Base-by-base conservation (phyloP, 2,329 filamentous ascomycete species). In the Tolypocladium album region DNA sequence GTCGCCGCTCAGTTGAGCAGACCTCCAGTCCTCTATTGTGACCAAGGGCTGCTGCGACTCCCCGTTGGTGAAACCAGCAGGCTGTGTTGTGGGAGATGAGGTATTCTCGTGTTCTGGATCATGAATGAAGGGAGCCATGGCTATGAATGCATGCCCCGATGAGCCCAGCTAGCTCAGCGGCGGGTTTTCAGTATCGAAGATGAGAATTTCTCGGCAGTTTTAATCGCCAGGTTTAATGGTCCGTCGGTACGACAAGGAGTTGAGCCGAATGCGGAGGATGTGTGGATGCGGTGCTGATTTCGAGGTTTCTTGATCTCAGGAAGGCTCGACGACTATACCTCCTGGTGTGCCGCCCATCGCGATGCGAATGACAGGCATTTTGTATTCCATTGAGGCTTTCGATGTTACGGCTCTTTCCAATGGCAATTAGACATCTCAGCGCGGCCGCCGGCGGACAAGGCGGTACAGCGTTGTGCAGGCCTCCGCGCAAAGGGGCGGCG, bases 11-110 rank as follows among this genome's bases (percentile, higher is more conserved):
- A 64, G 36, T 22, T 72, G 70, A 2, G 64, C 65, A n/a, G 60
- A 52, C 42, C 62, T 67, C 70, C 70, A 69, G 20, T 69, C 65
- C 1, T 59, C n/a, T 11, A 69, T 66, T 1, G 67, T 68, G 36
- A 68, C 43, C 1, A 22, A 42, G 8, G 52, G 50, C 31, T 38
- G 50, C 9, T 22, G 20, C 2, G 31, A n/a, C 12, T 22, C 20
- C 11, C 31, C 50, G 20, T 55, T 11, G 50, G 20, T 15, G 50
- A 15, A 3, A n/a, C 20, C 11, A 11, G 47, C 27, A 31, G 20
- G 8, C 4, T 55, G 50, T 15, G 50, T 38, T 15, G 11, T 22
- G 31, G 4, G 31, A 22, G 31, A 20, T n/a, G 20, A 12, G 8
- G 20, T 15, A 2, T 22, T 8, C 11, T 13, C 31, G 4, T 7